These are phyloP conservation scores for Paxillus involutus DNA, from an alignment of 768 basidiomycete genomes.

Conservation along the genomic window DNA sequence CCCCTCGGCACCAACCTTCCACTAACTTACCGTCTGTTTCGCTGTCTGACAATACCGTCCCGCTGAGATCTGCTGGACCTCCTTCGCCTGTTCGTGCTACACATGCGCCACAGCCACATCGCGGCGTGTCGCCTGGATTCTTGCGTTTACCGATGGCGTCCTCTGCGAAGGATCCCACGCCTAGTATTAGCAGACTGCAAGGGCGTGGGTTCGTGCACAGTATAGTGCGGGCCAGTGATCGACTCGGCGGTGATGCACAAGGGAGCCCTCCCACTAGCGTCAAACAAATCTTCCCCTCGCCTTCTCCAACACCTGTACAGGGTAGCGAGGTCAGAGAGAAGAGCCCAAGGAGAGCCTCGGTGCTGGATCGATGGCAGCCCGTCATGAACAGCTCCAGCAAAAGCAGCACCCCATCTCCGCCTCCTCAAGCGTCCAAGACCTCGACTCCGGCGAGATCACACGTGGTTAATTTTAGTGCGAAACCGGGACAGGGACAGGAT, in stretches of 20 bases:
- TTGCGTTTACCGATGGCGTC: slow-evolving; percentile 42
- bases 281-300: slow-evolving; percentile 27
- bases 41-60: slow-evolving; percentile 24
- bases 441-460: slow-evolving; percentile 40
- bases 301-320: slow-evolving; percentile 33
- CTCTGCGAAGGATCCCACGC: slow-evolving; percentile 69
- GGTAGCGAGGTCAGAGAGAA: slow-evolving; percentile 39
- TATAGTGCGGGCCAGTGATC: slow-evolving; percentile 69
- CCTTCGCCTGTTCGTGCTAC: slow-evolving; percentile 41
- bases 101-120: slow-evolving; percentile 41
- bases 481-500: slow-evolving; percentile 22
- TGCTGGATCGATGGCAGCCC: slow-evolving; percentile 74
- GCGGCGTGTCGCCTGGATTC: slow-evolving; percentile 56
- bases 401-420: slow-evolving; percentile 36
- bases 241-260: slow-evolving; percentile 39
- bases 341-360: slow-evolving; percentile 40
- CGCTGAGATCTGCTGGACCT: slow-evolving; percentile 27
- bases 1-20: slow-evolving; percentile 28
- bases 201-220: slow-evolving; percentile 87
- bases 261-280: slow-evolving; percentile 32
- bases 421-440: slow-evolving; percentile 38
- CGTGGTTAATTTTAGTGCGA: slow-evolving; percentile 34
- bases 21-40: slow-evolving; percentile 29
- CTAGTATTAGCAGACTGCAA: slow-evolving; percentile 78
- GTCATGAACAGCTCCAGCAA: slow-evolving; percentile 26